Evolutionary conservation across 768 basidiomycete species (phyloP).

Genomic region (Chalciporus piperatus): DNA sequence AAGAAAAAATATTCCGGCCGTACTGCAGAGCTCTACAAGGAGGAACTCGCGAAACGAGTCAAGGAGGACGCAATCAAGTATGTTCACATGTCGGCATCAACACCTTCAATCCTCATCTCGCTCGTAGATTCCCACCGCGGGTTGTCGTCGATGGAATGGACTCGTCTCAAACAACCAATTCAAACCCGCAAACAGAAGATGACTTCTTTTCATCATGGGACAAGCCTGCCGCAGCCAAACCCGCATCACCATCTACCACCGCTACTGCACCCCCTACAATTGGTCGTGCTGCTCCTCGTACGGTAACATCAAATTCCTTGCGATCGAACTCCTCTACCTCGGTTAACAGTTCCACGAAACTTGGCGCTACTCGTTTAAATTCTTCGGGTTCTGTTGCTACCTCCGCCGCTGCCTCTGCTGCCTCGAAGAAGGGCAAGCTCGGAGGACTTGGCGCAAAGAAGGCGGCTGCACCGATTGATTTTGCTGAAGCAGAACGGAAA

Average conservation of each 20-base stretch:
- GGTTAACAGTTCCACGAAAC: constrained; percentile 32
- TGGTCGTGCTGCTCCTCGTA: constrained; percentile 57
- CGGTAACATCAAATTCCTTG: constrained; percentile 62
- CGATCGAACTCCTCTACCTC: constrained; percentile 42
- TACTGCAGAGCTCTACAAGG: constrained; percentile 86
- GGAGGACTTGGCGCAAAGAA: constrained; percentile 87
- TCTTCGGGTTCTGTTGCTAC: constrained; percentile 37
- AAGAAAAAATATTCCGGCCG: constrained; percentile 89
- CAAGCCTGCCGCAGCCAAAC: constrained; percentile 63
- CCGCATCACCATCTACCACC: constrained; percentile 49
- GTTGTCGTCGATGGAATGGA: constrained; percentile 84
- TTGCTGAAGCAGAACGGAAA: constrained; percentile 89
- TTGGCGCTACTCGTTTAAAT: constrained; percentile 41
- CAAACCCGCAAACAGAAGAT: constrained; percentile 58
- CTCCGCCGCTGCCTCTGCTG: constrained; percentile 30
- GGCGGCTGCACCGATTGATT: constrained; percentile 77
- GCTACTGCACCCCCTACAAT: constrained; percentile 55
- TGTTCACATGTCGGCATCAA: constrained; percentile 19
- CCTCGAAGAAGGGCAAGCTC: constrained; percentile 63
- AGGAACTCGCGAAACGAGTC: constrained; percentile 79
- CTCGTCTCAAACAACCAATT: constrained; percentile 36
- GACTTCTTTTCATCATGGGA: constrained; percentile 99
- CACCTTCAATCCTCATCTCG: background rate
- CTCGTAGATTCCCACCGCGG: constrained; percentile 66
- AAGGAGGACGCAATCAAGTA: constrained; percentile 72